Base-by-base conservation (phyloP, 305 asterid species). In the Andrographis paniculata region DNA sequence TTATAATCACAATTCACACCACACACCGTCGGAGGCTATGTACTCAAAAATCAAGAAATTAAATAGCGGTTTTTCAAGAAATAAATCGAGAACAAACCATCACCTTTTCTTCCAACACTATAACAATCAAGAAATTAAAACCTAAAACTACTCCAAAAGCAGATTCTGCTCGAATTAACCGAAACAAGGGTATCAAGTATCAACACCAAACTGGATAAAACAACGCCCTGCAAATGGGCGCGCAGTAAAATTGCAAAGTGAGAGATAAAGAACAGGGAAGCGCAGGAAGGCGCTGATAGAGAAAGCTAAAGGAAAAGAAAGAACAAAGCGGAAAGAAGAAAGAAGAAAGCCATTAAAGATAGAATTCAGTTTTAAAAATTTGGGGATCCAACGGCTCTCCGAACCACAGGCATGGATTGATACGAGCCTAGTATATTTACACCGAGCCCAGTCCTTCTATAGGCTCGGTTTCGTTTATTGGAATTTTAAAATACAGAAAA, bases 301-400 rank as follows among this genome's bases (percentile, higher is more conserved):
- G 56, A 56, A 60, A 53, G 65, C 28, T 39, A 64, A 66, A 70
- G 62, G 38, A 24, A 27, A 45, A 45, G 19, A 39, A 22, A 20
- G 36, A 50, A 40, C 15, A 19, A 21, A 31, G 38, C 21, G 44
- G 20, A 42, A n/a, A 40, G 51, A 24, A 49, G 45, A 48, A 13
- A 45, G n/a, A 56, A 14, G 10, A 11, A 0, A 20, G 35, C 23
- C 8, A 55, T 61, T 55, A 59, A 38, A 53, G 46, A 3, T 5
- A 17, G 17, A 18, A 13, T 10, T 5, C 3, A 37, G 63, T 30
- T 42, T 59, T 46, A 68, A 65, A 59, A 42, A 52, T 45, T 61
- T 22, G 42, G 62, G 68, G 40, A 19, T 9, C 10, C 43, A 85
- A 82, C 93, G 95, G 87, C 74, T 65, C 59, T 63, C 83, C 88